Evolutionary conservation across 257 asterid species (phyloP).

Genomic region (Petrea volubilis): DNA sequence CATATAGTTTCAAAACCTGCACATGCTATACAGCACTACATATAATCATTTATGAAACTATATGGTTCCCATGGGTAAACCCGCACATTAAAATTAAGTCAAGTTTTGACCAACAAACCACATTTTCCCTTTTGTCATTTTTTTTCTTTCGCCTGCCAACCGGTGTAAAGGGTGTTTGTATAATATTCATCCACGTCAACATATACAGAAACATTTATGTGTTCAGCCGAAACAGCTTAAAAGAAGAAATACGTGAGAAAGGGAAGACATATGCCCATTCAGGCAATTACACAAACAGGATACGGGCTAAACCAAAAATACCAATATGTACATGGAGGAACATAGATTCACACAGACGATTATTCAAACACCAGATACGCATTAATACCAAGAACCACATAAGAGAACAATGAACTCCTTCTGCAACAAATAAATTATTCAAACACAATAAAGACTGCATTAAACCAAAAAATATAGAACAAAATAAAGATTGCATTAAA

Average conservation of each 20-base stretch:
- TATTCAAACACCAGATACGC: not conserved
- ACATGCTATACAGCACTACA: not conserved
- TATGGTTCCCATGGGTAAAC: not conserved
- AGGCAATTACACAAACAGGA: not conserved
- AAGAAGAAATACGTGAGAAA: too few relatives aligned
- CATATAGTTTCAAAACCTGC: too few relatives aligned
- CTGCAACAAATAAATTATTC: not conserved
- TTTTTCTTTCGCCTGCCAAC: too few relatives aligned
- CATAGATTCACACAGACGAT: not conserved
- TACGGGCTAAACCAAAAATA: too few relatives aligned
- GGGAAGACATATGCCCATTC: not conserved
- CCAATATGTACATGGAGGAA: not conserved
- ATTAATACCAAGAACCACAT: not conserved
- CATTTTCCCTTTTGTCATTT: too few relatives aligned
- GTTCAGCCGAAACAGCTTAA: not conserved
- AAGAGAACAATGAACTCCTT: not conserved
- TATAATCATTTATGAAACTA: not conserved
- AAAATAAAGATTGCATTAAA: not conserved
- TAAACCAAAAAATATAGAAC: not conserved
- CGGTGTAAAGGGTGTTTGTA: too few relatives aligned
- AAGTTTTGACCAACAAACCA: too few relatives aligned
- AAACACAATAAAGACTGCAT: not conserved
- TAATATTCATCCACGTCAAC: not conserved
- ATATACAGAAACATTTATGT: too few relatives aligned
- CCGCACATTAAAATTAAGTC: not conserved